phyloP scores from a whole-genome alignment of 495 filamentous ascomycete species.

The Podospora pseudocomata region DNA sequence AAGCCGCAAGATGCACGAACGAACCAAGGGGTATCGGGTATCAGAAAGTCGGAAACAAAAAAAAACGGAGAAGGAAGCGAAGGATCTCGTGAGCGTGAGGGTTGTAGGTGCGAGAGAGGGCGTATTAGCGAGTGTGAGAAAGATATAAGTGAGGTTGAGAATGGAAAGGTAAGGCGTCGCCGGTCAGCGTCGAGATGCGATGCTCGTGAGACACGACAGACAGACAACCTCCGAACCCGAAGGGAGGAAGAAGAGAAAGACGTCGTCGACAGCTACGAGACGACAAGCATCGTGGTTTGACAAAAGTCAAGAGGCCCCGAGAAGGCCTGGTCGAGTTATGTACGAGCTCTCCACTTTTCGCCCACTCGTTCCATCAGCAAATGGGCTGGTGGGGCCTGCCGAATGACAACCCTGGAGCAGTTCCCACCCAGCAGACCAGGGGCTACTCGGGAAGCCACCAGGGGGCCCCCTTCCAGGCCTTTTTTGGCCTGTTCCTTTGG shows the following conservation, averaged over 20 bases:
- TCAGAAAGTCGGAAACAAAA: neutral
- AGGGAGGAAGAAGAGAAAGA: neutral
- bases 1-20: neutral
- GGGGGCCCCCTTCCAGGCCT: neutral
- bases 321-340: slow-evolving; percentile 15
- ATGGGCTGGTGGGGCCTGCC: neutral
- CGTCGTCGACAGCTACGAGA: neutral
- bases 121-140: neutral
- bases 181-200: neutral
- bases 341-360: slow-evolving; percentile 19
- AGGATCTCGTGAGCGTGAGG: neutral
- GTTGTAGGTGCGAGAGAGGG: neutral
- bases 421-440: neutral
- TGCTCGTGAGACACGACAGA: neutral
- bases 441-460: neutral
- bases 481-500: neutral
- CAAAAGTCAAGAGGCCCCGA: slow-evolving; percentile 5
- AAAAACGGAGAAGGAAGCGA: neutral
- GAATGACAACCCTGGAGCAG: slow-evolving; percentile 1
- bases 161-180: neutral
- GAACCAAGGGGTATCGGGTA: slow-evolving; percentile 2
- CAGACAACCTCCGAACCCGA: neutral
- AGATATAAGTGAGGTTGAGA: neutral
- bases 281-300: neutral
- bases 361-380: slow-evolving; percentile 12